Percentiles rank a stretch among this genome's conserved stretches.
These are phyloP conservation scores for Yamadazyma dendronema DNA, from an alignment of 1,139 yeast species.

Conservation along the genomic window DNA sequence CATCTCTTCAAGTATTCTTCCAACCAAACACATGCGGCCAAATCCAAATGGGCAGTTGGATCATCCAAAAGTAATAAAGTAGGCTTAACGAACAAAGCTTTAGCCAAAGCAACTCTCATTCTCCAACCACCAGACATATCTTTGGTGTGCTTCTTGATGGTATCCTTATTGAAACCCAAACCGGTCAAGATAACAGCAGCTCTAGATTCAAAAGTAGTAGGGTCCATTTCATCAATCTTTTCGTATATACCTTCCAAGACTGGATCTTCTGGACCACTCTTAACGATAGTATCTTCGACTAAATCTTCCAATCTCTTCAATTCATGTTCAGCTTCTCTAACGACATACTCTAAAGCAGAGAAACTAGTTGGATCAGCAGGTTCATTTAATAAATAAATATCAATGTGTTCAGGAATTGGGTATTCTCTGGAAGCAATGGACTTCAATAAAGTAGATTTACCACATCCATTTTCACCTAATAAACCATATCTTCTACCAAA, in stretches of 20 bases:
- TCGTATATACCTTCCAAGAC: slow-evolving; percentile 86
- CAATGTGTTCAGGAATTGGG: slow-evolving; percentile 91
- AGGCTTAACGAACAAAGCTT: slow-evolving; percentile 86
- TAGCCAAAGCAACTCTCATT: slow-evolving; percentile 87
- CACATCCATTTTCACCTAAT: slow-evolving; percentile 98
- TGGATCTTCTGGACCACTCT: slow-evolving; percentile 92
- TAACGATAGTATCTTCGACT: slow-evolving; percentile 85
- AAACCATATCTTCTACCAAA: slow-evolving; percentile 97
- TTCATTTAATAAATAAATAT: slow-evolving; percentile 89
- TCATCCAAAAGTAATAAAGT: slow-evolving; percentile 86
- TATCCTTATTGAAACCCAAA: slow-evolving; percentile 88
- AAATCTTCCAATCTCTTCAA: slow-evolving; percentile 86
- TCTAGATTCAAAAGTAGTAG: slow-evolving; percentile 91
- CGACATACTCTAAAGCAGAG: slow-evolving; percentile 95
- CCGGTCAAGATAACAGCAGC: slow-evolving; percentile 96
- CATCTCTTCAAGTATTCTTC: slow-evolving; percentile 96
- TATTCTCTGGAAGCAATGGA: slow-evolving; percentile 94
- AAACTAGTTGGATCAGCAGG: slow-evolving; percentile 94
- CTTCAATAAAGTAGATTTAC: slow-evolving; percentile 92
- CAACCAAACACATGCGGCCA: slow-evolving; percentile 99
- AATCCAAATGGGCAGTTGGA: slow-evolving; percentile 99
- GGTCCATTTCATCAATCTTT: slow-evolving; percentile 95
- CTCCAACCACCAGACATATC: slow-evolving; percentile 99
- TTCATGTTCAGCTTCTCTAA: slow-evolving; percentile 92
- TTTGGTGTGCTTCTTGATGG: slow-evolving; percentile 83